phyloP scores from a whole-genome alignment of 345 rosid genomes.

The Bretschneidera sinensis region DNA sequence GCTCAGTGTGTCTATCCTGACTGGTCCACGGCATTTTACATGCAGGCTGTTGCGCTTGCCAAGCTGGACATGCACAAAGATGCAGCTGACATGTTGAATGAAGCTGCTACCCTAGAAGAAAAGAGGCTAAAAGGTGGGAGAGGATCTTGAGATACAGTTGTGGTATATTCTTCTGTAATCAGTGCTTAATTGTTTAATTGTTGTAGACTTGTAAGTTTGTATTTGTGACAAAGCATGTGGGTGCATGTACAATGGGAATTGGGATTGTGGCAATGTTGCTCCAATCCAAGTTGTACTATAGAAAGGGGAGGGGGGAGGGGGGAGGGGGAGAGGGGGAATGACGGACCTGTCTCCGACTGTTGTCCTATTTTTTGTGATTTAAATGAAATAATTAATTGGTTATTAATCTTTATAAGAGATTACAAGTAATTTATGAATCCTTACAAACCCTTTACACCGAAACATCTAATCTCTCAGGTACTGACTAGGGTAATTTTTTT shows the following conservation, averaged over 20 bases:
- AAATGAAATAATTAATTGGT: slow-evolving; percentile 25
- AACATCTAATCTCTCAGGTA: no score
- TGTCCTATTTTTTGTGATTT: slow-evolving; percentile 13
- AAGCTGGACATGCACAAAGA: slow-evolving; percentile 87
- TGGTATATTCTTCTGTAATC: slow-evolving; percentile 28
- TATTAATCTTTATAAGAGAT: no score
- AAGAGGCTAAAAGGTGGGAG: slow-evolving; percentile 47
- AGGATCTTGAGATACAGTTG: slow-evolving; percentile 22
- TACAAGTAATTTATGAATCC: no score
- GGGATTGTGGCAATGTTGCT: no score
- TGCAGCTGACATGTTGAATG: slow-evolving; percentile 71
- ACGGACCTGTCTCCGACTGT: slow-evolving; percentile 6
- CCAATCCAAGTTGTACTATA: slow-evolving; percentile 31
- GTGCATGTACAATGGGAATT: slow-evolving; percentile 23
- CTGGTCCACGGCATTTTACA: slow-evolving; percentile 88
- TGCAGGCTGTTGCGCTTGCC: slow-evolving; percentile 83
- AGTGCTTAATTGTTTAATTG: slow-evolving; percentile 12
- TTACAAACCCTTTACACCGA: no score
- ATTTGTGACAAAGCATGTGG: slow-evolving; percentile 15
- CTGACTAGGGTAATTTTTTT: no score
- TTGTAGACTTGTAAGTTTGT: slow-evolving; percentile 19
- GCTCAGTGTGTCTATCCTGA: slow-evolving; percentile 81
- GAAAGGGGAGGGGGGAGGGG: slow-evolving; percentile 9
- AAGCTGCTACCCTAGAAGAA: slow-evolving; percentile 68
- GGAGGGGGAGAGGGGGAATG: no score